Percentiles rank a stretch among this genome's conserved stretches.
Conservation (phyloP, 306 rosid species). For the Citrullus amarus region DNA sequence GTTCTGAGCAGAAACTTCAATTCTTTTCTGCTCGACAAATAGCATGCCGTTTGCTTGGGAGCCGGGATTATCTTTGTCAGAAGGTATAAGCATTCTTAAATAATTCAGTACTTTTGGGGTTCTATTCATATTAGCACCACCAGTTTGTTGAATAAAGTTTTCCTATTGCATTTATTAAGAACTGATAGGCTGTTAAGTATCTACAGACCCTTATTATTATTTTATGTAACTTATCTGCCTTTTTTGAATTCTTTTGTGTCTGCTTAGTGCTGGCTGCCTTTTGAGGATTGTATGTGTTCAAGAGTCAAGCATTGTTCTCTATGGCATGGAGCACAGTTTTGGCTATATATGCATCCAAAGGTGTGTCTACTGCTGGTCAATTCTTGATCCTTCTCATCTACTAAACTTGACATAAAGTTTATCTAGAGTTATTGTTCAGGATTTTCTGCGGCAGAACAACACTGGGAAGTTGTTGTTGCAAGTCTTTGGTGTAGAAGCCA, state of each 20-base stretch:
- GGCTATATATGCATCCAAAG: conserved; percentile 99
- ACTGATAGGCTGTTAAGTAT: not conserved
- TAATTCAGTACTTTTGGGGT: not conserved
- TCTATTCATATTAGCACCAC: not conserved
- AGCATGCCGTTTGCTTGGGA: conserved; percentile 90
- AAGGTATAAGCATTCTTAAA: conserved; percentile 32
- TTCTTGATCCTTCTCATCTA: not conserved
- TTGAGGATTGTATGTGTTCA: conserved; percentile 85
- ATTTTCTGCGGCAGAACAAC: conserved; percentile 86
- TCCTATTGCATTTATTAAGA: not conserved
- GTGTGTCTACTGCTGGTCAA: conserved; percentile 22
- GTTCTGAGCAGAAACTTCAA: conserved; percentile 66
- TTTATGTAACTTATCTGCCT: not conserved
- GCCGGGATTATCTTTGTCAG: conserved; percentile 87
- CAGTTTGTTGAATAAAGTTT: not conserved
- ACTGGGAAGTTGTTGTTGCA: conserved; percentile 89
- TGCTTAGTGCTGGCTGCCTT: conserved; percentile 84
- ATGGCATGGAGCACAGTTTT: conserved; percentile 56
- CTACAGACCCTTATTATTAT: not conserved
- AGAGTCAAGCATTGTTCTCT: conserved; percentile 36
- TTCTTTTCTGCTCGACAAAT: conserved; percentile 85
- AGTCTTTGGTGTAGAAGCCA: conserved; percentile 70
- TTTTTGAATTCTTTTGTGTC: not conserved
- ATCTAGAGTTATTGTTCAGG: conserved; percentile 27
- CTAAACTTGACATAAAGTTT: not conserved